Evolutionary conservation across 108 stramenopile genomes (phyloP).

Genomic region (Skeletonema potamos): DNA sequence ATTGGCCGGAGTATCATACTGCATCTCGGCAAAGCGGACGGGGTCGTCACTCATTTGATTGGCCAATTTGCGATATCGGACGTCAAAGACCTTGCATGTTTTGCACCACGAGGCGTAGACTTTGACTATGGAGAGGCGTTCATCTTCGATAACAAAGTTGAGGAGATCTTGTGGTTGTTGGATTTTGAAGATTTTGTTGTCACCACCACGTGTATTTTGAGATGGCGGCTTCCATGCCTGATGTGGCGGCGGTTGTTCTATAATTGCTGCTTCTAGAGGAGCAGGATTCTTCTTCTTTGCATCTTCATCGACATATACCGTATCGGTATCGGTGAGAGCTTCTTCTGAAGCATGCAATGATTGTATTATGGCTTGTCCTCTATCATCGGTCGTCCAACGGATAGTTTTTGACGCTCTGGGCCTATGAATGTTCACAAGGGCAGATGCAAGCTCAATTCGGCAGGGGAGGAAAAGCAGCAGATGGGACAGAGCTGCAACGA

Average conservation of each 20-base stretch:
- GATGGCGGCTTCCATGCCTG: background rate
- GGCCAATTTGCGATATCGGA: conserved; percentile 38
- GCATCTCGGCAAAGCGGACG: conserved; percentile 46
- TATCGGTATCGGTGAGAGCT: background rate
- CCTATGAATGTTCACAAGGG: background rate
- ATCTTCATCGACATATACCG: background rate
- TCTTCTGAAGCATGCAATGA: background rate
- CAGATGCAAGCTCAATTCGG: background rate
- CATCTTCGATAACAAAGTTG: conserved; percentile 45
- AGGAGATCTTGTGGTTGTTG: conserved; percentile 46
- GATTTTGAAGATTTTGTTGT: conserved; percentile 4
- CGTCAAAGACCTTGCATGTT: conserved; percentile 39
- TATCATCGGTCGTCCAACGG: background rate
- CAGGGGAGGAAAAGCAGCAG: background rate
- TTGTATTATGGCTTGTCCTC: background rate
- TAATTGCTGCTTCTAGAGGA: background rate
- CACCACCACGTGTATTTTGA: background rate
- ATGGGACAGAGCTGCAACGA: background rate
- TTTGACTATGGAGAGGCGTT: conserved; percentile 45
- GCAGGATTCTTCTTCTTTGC: background rate
- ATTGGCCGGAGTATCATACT: conserved; percentile 43
- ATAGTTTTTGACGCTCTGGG: background rate
- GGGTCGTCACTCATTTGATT: conserved; percentile 22
- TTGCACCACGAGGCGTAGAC: conserved; percentile 51
- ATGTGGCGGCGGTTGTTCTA: background rate